Percentiles rank a stretch among this genome's conserved stretches.
These are phyloP conservation scores for Halenospora varia DNA, from an alignment of 495 filamentous ascomycete species.

Conservation along the genomic window DNA sequence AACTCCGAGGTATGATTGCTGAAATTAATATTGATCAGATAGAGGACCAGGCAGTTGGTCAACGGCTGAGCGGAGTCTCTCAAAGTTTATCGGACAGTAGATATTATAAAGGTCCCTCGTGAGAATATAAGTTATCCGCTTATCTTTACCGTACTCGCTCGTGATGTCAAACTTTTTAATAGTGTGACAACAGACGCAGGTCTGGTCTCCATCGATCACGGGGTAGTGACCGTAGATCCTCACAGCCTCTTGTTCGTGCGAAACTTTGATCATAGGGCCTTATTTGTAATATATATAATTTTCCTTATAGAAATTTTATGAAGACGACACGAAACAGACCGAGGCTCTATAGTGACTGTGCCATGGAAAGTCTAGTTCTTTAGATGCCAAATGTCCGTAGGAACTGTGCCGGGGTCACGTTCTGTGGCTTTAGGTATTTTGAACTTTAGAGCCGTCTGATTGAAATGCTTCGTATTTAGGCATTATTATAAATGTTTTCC, in stretches of 20 bases:
- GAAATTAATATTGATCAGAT: constrained; percentile 3
- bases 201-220: constrained; percentile 27
- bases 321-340: too few relatives aligned
- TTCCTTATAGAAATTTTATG: too few relatives aligned
- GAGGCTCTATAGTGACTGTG: too few relatives aligned
- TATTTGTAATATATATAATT: too few relatives aligned
- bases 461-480: too few relatives aligned
- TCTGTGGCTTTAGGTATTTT: too few relatives aligned
- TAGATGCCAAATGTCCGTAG: too few relatives aligned
- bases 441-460: too few relatives aligned
- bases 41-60: constrained; percentile 29
- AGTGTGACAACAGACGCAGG: constrained; percentile 30
- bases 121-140: constrained; percentile 34
- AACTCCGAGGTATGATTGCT: constrained; percentile 1
- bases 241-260: constrained; percentile 35
- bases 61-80: constrained; percentile 38
- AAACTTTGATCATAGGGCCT: too few relatives aligned
- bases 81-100: constrained; percentile 36
- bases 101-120: constrained; percentile 38
- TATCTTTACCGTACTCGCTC: constrained; percentile 30
- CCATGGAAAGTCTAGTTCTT: too few relatives aligned
- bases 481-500: too few relatives aligned
- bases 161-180: constrained; percentile 28
- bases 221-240: constrained; percentile 37
- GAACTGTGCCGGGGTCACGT: too few relatives aligned